Base-by-base conservation (phyloP, 805 yeast genomes). In the Yarrowia sp. region DNA sequence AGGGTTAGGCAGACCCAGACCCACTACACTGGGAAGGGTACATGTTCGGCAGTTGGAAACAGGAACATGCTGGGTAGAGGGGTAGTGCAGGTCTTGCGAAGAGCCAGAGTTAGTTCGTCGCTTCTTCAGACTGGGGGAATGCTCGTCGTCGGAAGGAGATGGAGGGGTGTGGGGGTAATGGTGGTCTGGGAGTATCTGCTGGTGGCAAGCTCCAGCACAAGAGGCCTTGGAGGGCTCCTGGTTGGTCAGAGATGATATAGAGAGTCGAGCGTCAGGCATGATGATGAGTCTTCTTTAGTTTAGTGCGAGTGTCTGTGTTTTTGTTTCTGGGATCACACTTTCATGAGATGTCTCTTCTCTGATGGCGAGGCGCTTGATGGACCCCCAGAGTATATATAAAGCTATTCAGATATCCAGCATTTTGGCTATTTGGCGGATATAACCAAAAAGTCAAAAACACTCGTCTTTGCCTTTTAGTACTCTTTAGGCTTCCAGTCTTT, bases 181-280 rank as follows among this genome's bases (percentile, higher is more conserved):
- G 42, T 58, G 64, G 40, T 58, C 50, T 7, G 49, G 50, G 64
- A 55, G 61, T 39, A 55, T 40, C 61, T 58, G 50, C 36, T 55
- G 46, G 64, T 55, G 46, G 50, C 64, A 58, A 42, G 49, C 13
- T 13, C 64, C 50, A n/a, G 40, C 13, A 43, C 64, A 42, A 14
- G 64, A 40, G 33, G 63, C 63, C 49, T 55, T 55, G 34, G 44
- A 3, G 36, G 66, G 53, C 55, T 61, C 66, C 66, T 61, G 66
- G 55, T 47, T 61, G 43, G 66, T 61, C 46, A 61, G 66, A 10
- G 66, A 46, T 2, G 66, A 61, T 46, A 61, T 61, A 36, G 66
- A 46, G 53, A 61, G 55, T 61, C 66, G 53, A 46, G 66, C 53
- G 55, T 61, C 66, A 24, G 55, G 55, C 66, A 61, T 61, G 42